Evolutionary conservation across 1,284 basidiomycete species (phyloP).

Genomic region (Malassezia slooffiae): DNA sequence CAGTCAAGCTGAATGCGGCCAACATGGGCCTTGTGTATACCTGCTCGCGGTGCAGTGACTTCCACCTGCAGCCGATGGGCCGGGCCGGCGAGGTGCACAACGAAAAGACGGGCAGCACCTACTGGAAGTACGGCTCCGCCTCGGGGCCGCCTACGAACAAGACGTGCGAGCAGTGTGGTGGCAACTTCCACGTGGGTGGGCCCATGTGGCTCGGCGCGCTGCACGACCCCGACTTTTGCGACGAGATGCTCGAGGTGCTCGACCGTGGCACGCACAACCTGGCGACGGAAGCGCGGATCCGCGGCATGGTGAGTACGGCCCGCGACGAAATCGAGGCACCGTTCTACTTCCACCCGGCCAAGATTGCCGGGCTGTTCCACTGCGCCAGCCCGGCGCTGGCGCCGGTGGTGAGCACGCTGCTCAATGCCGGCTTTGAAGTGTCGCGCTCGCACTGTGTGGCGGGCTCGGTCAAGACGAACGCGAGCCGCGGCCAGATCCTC

Average conservation of each 20-base stretch:
- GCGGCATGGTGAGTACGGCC: conserved; percentile 86
- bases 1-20: conserved; percentile 65
- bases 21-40: conserved; percentile 37
- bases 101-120: conserved; percentile 25
- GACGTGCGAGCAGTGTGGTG: conserved; percentile 69
- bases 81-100: conserved; percentile 18
- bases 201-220: conserved; percentile 92
- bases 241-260: conserved; percentile 64
- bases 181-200: conserved; percentile 55
- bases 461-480: conserved; percentile 83
- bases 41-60: conserved; percentile 34
- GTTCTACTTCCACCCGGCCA: conserved; percentile 85
- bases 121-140: conserved; percentile 55
- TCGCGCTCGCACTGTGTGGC: conserved; percentile 79
- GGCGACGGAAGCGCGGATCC: conserved; percentile 72
- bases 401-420: conserved; percentile 57
- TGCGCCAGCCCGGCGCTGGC: conserved; percentile 48
- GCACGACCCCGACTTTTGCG: conserved; percentile 66
- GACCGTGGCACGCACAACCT: conserved; percentile 53
- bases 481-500: conserved; percentile 61
- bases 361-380: conserved; percentile 70
- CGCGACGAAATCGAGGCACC: conserved; percentile 56
- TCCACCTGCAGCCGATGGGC: conserved; percentile 30
- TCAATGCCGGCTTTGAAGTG: conserved; percentile 71
- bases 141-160: conserved; percentile 59